Evolutionary conservation across 2,329 filamentous ascomycete genomes (phyloP).

Genomic region (Mycosphaerelloides madeirae): DNA sequence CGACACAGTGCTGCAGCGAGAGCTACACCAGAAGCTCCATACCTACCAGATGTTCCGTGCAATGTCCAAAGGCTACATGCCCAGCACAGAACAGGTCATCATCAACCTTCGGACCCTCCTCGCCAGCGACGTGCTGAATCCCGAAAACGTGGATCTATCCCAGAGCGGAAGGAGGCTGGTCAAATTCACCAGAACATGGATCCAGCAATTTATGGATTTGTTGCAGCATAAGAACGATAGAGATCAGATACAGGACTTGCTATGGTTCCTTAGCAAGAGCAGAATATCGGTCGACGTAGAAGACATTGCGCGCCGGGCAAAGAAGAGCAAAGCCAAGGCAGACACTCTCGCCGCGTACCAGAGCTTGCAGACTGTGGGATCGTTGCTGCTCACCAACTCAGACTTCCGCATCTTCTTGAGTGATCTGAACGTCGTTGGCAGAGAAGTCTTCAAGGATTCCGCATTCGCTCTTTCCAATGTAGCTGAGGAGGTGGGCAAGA

Average conservation of each 20-base stretch:
- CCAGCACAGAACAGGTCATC: constrained; percentile 79
- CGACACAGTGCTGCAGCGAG: constrained; percentile 71
- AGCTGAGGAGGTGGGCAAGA: constrained; percentile 67
- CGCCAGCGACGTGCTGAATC: constrained; percentile 71
- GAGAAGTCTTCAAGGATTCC: constrained; percentile 82
- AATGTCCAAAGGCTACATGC: constrained; percentile 80
- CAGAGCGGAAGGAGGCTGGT: constrained; percentile 69
- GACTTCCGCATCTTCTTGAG: constrained; percentile 84
- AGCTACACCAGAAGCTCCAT: constrained; percentile 84
- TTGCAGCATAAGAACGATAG: constrained; percentile 74
- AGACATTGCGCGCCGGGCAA: constrained; percentile 58
- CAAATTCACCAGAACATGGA: constrained; percentile 66
- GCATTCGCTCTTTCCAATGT: constrained; percentile 72
- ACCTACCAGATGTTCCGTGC: constrained; percentile 88
- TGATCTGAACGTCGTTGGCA: constrained; percentile 71
- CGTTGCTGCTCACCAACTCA: constrained; percentile 79
- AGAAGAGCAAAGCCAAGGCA: constrained; percentile 60
- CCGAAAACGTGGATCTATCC: constrained; percentile 69
- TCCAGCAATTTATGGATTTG: constrained; percentile 76
- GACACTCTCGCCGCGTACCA: constrained; percentile 71
- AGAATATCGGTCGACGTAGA: constrained; percentile 63
- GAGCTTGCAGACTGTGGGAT: constrained; percentile 77
- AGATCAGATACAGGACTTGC: constrained; percentile 86
- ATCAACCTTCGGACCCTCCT: constrained; percentile 74
- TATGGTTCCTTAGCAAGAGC: constrained; percentile 79